Base-by-base conservation (phyloP, 139 green algal genomes). In the Coccomyxa sp. region DNA sequence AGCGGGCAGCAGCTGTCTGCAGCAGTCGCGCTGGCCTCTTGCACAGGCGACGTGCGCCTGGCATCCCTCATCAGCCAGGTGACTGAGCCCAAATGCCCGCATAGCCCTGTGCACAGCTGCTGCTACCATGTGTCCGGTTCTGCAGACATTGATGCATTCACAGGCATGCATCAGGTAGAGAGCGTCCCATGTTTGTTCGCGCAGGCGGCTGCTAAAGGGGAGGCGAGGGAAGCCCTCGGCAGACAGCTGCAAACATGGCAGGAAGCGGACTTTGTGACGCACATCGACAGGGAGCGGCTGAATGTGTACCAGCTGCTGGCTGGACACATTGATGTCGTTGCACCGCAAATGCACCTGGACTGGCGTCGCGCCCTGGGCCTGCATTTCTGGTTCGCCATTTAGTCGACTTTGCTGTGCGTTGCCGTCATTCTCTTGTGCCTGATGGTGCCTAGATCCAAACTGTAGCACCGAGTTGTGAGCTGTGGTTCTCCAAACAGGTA, bases 341-440 rank as follows among this genome's bases (percentile, higher is more conserved):
- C 85, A 31, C 76, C 82, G 3, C 51, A 68, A 0, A 58, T 95
- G 79, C 13, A 75, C 12, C 85, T 97, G 9, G 95, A 96, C 83
- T 98, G 95, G 95, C 91, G 94, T n/a, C 88, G 91, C 32, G 87
- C 90, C 28, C 87, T 98, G 27, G 95, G 92, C 0, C 79, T 97
- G 71, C 82, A 94, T 51, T 83, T 96, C 17, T 96, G 93, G 90
- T 93, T 60, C 60, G 80, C 75, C 13, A 71, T 71, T 51, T 51
- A 51, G 38, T 7, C 38, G 3, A 51, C 38, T 51, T 51, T 51
- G 3, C 38, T 51, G 38, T 51, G 38, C 38, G 7, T 51, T 51
- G 38, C 38, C 38, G 7, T 51, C 38, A 51, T 51, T 51, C 38
- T 51, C 38, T 51, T 51, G 38, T 51, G 38, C 38, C 38, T 51